Evolutionary conservation across 2,329 filamentous ascomycete genomes (phyloP), one percentile per base, ranked within the genome.

Genomic region (Coniochaeta prunicola): DNA sequence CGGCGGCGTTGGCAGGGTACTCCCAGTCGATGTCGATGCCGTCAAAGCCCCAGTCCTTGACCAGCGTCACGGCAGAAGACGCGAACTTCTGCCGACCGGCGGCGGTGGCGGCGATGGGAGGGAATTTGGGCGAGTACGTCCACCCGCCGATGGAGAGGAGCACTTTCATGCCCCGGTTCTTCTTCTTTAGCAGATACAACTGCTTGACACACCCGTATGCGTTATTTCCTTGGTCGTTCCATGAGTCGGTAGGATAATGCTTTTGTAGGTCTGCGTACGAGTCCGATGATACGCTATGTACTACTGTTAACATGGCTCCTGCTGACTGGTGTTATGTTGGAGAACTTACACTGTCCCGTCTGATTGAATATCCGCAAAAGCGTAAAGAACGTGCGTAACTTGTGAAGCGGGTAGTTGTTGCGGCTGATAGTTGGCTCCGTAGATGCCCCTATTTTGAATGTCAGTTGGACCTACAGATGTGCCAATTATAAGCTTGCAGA

Each of bases 71-170:
- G 8, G 90, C 87, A 21, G 81, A 85, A 15, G 78, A 71, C 1
- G 89, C 90, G 69, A 96, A 96, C 1, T 63, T 79, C 60, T 76
- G 74, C 13, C 90, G 82, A 8, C 87, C 84, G 6, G 77, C 74
- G 0, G 80, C 77, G 0, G 86, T 87, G 19, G 83, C 84, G 0
- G 84, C 84, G 0, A 87, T 82, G 7, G 76, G 74, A 1, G 84
- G 77, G 68, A 93, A 91, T 65, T 89, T 88, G 57, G 81, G 73
- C 3, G 87, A 90, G 70, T 89, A 91, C 0, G 85, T 89, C 85
- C 87, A 94, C 17, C 91, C 91, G 42, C 91, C 91, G 60, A 96
- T 88, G 36, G 87, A 91, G 9, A 94, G 80, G n/a, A 94, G 75
- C 2, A 88, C 80, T 73, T 96, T 96, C 59, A 96, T 73, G 57